Evolutionary conservation across 2,329 filamentous ascomycete genomes (phyloP).

Genomic region (Reticulascus tulasneorum): DNA sequence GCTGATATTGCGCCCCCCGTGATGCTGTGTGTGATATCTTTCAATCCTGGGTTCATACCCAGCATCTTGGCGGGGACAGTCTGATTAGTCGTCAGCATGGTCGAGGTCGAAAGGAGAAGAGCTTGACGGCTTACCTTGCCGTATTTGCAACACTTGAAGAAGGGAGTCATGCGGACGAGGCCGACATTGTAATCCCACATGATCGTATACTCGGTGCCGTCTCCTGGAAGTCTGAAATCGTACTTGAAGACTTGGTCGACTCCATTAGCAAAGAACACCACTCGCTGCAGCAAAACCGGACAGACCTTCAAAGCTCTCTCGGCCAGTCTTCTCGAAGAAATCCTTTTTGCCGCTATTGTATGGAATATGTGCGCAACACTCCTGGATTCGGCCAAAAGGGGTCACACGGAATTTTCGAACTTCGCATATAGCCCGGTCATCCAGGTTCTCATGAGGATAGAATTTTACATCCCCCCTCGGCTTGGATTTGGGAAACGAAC

Average conservation of each 20-base stretch:
- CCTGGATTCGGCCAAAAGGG: slow-evolving; percentile 59
- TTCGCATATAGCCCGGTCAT: slow-evolving; percentile 51
- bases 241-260: slow-evolving; percentile 74
- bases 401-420: slow-evolving; percentile 63
- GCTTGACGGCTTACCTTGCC: slow-evolving; percentile 65
- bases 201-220: slow-evolving; percentile 65
- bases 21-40: slow-evolving; percentile 89
- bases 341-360: slow-evolving; percentile 94
- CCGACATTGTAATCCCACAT: slow-evolving; percentile 99
- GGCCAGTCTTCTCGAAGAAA: slow-evolving; percentile 79
- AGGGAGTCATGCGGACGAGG: slow-evolving; percentile 86
- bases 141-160: slow-evolving; percentile 88
- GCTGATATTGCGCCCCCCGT: slow-evolving; percentile 87
- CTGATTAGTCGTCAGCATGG: slow-evolving; percentile 39
- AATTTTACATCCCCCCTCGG: slow-evolving; percentile 68
- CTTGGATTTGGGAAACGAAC: slow-evolving; percentile 57
- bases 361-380: slow-evolving; percentile 72
- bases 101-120: neutral
- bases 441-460: slow-evolving; percentile 65
- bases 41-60: slow-evolving; percentile 72
- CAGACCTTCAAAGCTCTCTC: slow-evolving; percentile 84
- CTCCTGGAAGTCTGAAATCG: slow-evolving; percentile 67
- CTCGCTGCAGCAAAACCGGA: slow-evolving; percentile 1
- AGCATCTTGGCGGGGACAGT: slow-evolving; percentile 85
- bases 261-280: slow-evolving; percentile 2